phyloP scores from a whole-genome alignment of 345 rosid species.

The Populus ilicifolia region DNA sequence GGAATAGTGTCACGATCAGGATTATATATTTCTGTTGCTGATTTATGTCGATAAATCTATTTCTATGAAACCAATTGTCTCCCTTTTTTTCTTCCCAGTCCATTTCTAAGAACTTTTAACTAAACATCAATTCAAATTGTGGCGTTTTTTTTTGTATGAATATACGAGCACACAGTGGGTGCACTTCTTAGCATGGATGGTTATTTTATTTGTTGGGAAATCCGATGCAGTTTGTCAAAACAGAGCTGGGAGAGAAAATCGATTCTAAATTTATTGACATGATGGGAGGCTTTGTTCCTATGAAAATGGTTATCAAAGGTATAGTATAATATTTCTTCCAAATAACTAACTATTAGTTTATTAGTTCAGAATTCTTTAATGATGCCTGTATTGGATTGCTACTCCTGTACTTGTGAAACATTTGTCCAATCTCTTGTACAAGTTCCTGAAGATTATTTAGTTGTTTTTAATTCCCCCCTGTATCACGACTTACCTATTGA shows the following conservation, averaged over 20 bases:
- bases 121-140: neutral
- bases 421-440: neutral
- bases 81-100: neutral
- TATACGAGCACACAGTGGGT: neutral
- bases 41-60: constrained; percentile 1
- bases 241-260: constrained; percentile 47
- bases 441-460: neutral
- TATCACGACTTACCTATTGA: no score
- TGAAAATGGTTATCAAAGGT: constrained; percentile 82
- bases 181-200: neutral
- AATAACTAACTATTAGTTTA: neutral
- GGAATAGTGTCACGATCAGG: no score
- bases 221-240: constrained; percentile 71
- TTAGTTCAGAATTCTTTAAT: neutral
- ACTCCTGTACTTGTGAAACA: neutral
- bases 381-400: neutral
- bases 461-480: no score
- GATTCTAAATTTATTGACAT: constrained; percentile 26
- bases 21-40: neutral
- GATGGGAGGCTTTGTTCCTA: constrained; percentile 74
- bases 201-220: neutral
- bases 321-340: neutral
- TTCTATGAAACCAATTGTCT: neutral
- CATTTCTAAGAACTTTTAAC: neutral
- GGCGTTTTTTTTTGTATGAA: neutral